phyloP scores from a whole-genome alignment of 164 flowering plant genomes.

The Stephania cephalantha region DNA sequence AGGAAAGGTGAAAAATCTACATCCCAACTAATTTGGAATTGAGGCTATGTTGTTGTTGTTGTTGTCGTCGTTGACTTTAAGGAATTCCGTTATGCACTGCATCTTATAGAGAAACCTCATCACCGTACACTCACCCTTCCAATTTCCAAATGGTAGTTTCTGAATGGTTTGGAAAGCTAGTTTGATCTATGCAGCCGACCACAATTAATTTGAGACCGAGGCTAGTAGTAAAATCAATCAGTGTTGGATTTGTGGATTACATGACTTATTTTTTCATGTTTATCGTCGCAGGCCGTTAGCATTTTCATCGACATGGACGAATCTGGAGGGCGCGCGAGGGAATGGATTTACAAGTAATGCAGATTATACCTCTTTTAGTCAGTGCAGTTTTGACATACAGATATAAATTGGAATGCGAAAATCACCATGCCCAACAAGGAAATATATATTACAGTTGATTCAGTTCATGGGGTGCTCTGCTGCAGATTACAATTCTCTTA shows the following conservation, averaged over 20 bases:
- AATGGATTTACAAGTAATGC: conserved; percentile 90
- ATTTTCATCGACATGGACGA: conserved; percentile 97
- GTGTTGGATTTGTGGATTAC: background rate
- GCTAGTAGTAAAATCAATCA: no score
- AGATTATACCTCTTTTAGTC: background rate
- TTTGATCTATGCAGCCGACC: no score
- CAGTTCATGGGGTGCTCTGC: background rate
- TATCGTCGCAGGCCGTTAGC: conserved; percentile 76
- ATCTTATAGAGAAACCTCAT: no score
- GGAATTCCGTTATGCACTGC: no score
- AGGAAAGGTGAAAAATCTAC: conserved; percentile 61
- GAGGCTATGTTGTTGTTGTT: no score
- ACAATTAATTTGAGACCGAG: no score
- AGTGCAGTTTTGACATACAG: background rate
- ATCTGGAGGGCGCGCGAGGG: conserved; percentile 84
- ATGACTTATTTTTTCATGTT: background rate
- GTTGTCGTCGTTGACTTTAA: no score
- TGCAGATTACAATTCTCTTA: background rate
- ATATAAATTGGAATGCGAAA: background rate
- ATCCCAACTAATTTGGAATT: background rate
- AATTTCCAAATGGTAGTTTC: no score
- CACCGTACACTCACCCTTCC: no score
- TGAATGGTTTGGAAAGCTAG: no score
- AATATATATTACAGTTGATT: background rate
- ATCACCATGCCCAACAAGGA: background rate